phyloP scores from a whole-genome alignment of 2,329 filamentous ascomycete species.

The Fusarium pininemorale region DNA sequence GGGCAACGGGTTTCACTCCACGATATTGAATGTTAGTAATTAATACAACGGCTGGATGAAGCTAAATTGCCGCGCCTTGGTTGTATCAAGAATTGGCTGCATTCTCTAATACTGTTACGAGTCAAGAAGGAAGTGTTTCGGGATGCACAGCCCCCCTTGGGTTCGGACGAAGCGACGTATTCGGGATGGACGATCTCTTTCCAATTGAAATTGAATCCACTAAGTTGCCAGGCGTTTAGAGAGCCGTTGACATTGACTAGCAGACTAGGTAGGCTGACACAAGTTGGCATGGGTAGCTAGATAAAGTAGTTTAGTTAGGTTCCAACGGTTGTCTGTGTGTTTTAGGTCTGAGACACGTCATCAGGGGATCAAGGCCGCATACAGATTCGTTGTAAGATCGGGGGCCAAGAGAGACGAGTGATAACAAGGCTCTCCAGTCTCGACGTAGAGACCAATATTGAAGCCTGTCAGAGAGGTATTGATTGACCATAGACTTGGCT shows the following conservation, averaged over 20 bases:
- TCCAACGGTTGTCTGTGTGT: slow-evolving; percentile 25
- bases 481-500: not conserved
- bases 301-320: slow-evolving; percentile 10
- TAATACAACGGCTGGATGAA: not conserved
- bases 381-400: not conserved
- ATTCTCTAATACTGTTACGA: not conserved
- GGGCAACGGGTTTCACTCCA: not conserved
- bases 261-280: not conserved
- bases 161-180: slow-evolving; percentile 28
- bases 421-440: not conserved
- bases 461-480: not conserved
- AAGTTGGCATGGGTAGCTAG: not conserved
- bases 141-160: slow-evolving; percentile 25
- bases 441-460: not conserved
- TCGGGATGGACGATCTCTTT: slow-evolving; percentile 1
- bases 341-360: slow-evolving; percentile 32
- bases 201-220: not conserved
- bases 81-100: not conserved
- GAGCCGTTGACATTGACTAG: not conserved
- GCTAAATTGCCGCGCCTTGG: not conserved
- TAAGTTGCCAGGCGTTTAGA: slow-evolving; percentile 6
- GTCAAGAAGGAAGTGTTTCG: slow-evolving; percentile 8
- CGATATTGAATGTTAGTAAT: not conserved
- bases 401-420: not conserved
- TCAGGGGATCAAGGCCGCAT: not conserved